A percentile compares a stretch with the other conserved stretches of the same genome.
These are phyloP conservation scores for Filobasidium floriforme DNA, from an alignment of 768 basidiomycete species.

Conservation along the genomic window DNA sequence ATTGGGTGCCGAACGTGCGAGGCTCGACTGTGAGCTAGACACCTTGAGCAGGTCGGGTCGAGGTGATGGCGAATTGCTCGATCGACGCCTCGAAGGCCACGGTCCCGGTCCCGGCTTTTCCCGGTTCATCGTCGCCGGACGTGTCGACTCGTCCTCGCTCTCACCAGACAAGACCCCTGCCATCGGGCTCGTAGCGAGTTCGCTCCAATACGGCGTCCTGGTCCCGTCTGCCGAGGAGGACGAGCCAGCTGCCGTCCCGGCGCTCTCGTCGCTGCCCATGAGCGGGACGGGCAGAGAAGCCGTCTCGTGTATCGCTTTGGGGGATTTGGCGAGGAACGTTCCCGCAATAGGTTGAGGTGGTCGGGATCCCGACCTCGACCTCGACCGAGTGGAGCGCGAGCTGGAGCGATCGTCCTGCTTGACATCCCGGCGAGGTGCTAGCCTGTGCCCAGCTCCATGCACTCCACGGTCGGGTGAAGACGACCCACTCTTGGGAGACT, in stretches of 20 bases:
- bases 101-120: background rate
- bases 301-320: background rate
- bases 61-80: background rate
- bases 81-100: background rate
- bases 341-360: background rate
- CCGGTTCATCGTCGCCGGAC: background rate
- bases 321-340: background rate
- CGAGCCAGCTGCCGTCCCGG: background rate
- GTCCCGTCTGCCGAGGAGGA: background rate
- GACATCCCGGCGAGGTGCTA: too few relatives aligned
- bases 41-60: background rate
- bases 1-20: background rate
- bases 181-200: slow-evolving; percentile 4
- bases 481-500: background rate
- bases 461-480: background rate
- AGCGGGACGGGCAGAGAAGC: background rate
- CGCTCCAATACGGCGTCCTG: background rate
- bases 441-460: too few relatives aligned
- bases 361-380: background rate
- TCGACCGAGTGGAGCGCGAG: background rate
- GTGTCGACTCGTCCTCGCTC: background rate
- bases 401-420: too few relatives aligned
- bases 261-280: background rate
- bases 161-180: background rate
- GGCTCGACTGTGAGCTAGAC: background rate